These are phyloP conservation scores for Periconia digitata DNA, from an alignment of 2,329 filamentous ascomycete species.

Conservation along the genomic window DNA sequence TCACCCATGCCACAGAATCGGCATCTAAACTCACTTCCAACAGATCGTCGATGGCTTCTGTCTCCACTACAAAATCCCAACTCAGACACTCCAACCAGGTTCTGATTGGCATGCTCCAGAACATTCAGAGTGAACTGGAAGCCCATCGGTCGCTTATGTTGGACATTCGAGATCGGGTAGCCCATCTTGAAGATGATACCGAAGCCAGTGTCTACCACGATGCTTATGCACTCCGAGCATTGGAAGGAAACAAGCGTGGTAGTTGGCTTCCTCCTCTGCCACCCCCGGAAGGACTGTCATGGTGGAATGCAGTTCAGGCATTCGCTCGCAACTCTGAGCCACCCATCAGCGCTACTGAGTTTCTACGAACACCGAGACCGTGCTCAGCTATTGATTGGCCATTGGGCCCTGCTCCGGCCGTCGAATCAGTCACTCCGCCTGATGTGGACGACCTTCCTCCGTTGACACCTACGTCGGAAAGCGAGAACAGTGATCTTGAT, in stretches of 20 bases:
- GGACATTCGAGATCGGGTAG: constrained; percentile 30
- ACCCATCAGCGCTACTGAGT: constrained; percentile 27
- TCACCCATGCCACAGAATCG: constrained; percentile 14
- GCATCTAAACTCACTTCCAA: constrained; percentile 15
- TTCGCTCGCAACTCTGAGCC: constrained; percentile 29
- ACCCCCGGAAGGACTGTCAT: constrained; percentile 17
- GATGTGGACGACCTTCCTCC: constrained; percentile 21
- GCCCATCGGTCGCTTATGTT: constrained; percentile 28
- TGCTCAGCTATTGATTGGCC: constrained; percentile 31
- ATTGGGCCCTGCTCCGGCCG: constrained; percentile 11
- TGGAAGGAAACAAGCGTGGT: constrained; percentile 10
- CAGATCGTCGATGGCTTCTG: constrained; percentile 19
- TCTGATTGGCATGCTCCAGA: constrained; percentile 32
- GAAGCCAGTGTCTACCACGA: constrained; percentile 10
- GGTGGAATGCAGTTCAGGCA: constrained; percentile 33
- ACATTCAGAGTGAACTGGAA: constrained; percentile 28
- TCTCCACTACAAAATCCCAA: constrained; percentile 28
- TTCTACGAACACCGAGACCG: constrained; percentile 24
- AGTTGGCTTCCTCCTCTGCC: constrained; percentile 10
- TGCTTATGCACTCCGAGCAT: constrained; percentile 12
- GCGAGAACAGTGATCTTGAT: constrained; percentile 11
- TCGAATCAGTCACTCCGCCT: constrained; percentile 9
- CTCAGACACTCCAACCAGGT: constrained; percentile 27
- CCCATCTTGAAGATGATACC: constrained; percentile 28
- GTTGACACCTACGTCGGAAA: constrained; percentile 20